These are phyloP conservation scores for Phytophthora gonapodyides DNA, from an alignment of 352 stramenopile species.

Conservation along the genomic window DNA sequence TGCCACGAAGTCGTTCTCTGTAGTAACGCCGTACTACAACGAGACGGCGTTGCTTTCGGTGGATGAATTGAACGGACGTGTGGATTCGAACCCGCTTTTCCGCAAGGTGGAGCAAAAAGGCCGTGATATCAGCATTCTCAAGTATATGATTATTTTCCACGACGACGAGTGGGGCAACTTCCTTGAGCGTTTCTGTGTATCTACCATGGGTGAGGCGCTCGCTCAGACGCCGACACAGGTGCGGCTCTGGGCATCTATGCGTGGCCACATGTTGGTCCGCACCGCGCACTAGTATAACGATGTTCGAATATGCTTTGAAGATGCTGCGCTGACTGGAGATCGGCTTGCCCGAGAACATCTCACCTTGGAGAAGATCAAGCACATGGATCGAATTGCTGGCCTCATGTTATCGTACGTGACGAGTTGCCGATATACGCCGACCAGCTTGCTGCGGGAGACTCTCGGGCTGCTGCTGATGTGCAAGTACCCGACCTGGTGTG, in stretches of 20 bases:
- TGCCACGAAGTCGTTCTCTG: constrained; percentile 88
- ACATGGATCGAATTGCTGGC: constrained; percentile 86
- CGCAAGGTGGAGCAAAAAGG: constrained; percentile 84
- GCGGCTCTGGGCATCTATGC: constrained; percentile 86
- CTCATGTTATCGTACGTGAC: constrained; percentile 91
- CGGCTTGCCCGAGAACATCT: constrained; percentile 80
- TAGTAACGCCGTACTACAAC: constrained; percentile 91
- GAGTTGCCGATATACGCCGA: constrained; percentile 90
- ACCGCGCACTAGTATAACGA: constrained; percentile 92
- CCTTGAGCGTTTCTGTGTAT: constrained; percentile 77
- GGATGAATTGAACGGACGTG: no score
- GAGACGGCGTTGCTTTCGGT: no score
- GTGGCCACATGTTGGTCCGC: constrained; percentile 81
- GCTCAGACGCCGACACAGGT: constrained; percentile 85
- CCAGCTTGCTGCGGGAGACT: constrained; percentile 71
- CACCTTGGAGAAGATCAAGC: constrained; percentile 88
- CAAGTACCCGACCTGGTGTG: constrained; percentile 94
- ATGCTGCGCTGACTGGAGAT: constrained; percentile 91
- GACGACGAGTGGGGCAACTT: constrained; percentile 90
- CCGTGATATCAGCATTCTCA: constrained; percentile 87
- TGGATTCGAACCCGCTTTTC: constrained; percentile 84
- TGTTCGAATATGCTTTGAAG: constrained; percentile 90
- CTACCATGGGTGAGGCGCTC: constrained; percentile 77
- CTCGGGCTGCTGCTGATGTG: constrained; percentile 93
- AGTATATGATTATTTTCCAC: constrained; percentile 89